Evolutionary conservation across 768 basidiomycete genomes (phyloP).

Genomic region (Zangia roseola): DNA sequence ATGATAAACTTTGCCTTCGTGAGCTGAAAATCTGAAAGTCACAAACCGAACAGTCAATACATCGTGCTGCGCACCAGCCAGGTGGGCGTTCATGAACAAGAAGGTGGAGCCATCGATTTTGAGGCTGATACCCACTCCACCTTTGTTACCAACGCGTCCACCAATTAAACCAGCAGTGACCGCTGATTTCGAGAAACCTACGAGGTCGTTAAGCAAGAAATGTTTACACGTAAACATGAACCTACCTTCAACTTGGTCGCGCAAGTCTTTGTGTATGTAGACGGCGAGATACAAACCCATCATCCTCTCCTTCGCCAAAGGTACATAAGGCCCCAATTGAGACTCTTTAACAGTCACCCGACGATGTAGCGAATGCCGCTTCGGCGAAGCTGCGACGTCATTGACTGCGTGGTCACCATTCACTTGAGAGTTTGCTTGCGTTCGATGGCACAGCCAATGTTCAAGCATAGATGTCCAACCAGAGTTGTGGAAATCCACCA

Average conservation of each 20-base stretch:
- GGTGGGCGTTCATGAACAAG: slow-evolving; percentile 88
- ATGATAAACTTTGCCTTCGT: slow-evolving; percentile 71
- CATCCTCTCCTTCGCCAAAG: slow-evolving; percentile 85
- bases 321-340: slow-evolving; percentile 73
- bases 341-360: slow-evolving; percentile 42
- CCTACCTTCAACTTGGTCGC: slow-evolving; percentile 59
- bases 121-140: slow-evolving; percentile 87
- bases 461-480: slow-evolving; percentile 81
- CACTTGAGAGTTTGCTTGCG: slow-evolving; percentile 23
- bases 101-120: slow-evolving; percentile 81
- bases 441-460: slow-evolving; percentile 60
- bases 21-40: slow-evolving; percentile 46
- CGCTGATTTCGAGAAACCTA: slow-evolving; percentile 74
- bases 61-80: slow-evolving; percentile 58
- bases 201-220: background rate
- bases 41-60: background rate
- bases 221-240: background rate
- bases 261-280: slow-evolving; percentile 72
- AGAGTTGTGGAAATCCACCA: slow-evolving; percentile 30
- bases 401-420: slow-evolving; percentile 21
- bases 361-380: slow-evolving; percentile 44
- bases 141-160: slow-evolving; percentile 90
- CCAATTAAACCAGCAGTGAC: slow-evolving; percentile 91
- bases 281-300: slow-evolving; percentile 85
- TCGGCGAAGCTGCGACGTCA: slow-evolving; percentile 40